These are phyloP conservation scores for Ambrosia hybrid DNA, from an alignment of 140 eudicot genomes.

Conservation along the genomic window DNA sequence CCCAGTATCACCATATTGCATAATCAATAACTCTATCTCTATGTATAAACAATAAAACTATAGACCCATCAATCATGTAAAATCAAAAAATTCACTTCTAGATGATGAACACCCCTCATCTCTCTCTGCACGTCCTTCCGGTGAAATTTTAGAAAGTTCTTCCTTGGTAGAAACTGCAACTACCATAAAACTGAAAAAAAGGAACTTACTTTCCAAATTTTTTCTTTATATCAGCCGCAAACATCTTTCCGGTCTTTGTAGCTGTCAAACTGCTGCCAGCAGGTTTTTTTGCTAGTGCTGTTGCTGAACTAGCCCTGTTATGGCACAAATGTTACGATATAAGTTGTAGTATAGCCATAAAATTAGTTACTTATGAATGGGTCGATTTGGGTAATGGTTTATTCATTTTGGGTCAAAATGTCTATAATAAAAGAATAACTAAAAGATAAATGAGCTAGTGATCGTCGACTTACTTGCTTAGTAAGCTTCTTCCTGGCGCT, in stretches of 20 bases:
- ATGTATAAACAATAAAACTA: conserved; percentile 30
- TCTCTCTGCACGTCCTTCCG: conserved; percentile 12
- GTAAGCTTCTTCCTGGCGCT: conserved; percentile 20
- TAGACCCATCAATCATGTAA: conserved; percentile 7
- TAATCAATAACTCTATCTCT: conserved; percentile 8
- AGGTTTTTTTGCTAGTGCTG: conserved; percentile 9
- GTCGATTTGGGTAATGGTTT: not conserved
- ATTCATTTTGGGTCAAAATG: conserved; percentile 10
- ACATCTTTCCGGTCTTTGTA: conserved; percentile 13
- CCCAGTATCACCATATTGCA: conserved; percentile 19
- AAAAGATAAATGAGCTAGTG: not conserved
- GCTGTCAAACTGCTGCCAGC: conserved; percentile 19
- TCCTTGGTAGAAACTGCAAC: conserved; percentile 14
- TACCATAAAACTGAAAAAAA: conserved; percentile 6
- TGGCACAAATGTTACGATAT: not conserved
- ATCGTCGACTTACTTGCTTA: conserved; percentile 13
- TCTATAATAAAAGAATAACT: not conserved
- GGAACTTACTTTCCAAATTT: conserved; percentile 26
- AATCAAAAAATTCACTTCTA: conserved; percentile 18
- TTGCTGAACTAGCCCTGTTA: conserved; percentile 28
- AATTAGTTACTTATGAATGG: no score
- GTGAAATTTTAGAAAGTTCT: conserved; percentile 7
- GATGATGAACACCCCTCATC: not conserved
- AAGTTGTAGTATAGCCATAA: not conserved
- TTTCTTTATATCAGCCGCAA: conserved; percentile 16